phyloP scores from a whole-genome alignment of 2,329 filamentous ascomycete species.

The Cercospora berteroae region DNA sequence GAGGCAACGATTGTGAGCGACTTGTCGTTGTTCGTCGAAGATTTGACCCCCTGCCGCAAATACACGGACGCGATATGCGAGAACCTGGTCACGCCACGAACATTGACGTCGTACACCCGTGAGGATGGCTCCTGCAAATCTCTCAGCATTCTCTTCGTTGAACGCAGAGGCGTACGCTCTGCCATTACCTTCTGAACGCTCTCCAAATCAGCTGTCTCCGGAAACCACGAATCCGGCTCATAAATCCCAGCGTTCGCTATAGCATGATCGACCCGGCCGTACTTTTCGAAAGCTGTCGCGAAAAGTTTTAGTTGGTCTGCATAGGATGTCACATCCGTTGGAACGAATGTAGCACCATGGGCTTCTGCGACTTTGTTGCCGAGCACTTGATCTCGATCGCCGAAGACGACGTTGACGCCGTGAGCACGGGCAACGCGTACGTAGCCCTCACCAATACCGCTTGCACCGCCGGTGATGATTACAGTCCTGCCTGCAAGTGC shows the following conservation, averaged over 20 bases:
- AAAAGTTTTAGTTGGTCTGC: not conserved
- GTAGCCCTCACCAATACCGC: not conserved
- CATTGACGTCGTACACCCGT: not conserved
- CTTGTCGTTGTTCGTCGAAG: not conserved
- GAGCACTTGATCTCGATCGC: not conserved
- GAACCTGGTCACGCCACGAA: not conserved
- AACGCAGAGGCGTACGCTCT: not conserved
- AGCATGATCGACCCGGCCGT: not conserved
- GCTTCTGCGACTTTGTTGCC: not conserved
- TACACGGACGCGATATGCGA: not conserved
- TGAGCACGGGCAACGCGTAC: not conserved
- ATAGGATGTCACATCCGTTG: not conserved
- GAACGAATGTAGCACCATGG: not conserved
- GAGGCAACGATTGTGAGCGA: not conserved
- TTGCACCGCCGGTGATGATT: not conserved
- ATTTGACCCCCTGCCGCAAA: not conserved
- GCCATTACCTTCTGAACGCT: not conserved
- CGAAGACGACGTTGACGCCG: not conserved
- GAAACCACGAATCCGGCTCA: not conserved
- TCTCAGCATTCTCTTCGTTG: not conserved
- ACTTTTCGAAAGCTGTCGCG: not conserved
- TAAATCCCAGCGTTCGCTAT: not conserved
- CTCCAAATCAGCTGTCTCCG: not conserved
- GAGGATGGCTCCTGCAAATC: not conserved
- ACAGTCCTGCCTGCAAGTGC: not conserved